Base-by-base conservation (phyloP, 352 stramenopile genomes). In the Globisporangium uncinulatum region DNA sequence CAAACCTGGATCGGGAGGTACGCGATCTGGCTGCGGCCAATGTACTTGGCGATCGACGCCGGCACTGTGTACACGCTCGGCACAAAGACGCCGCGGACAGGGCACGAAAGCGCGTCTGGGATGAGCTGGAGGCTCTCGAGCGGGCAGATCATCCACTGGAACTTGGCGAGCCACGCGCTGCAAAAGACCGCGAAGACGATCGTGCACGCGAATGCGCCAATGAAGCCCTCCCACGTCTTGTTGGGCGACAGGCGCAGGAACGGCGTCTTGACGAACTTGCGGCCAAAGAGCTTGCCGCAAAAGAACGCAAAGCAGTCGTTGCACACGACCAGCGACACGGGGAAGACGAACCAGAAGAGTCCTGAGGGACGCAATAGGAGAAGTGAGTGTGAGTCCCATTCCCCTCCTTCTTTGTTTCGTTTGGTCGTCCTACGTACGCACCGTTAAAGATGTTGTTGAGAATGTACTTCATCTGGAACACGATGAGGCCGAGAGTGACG, bases 141-240 rank as follows among this genome's bases (percentile, higher is more conserved):
- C 15, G 94, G 90, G 64, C 94, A 98, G 31, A 87, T 97, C 86
- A 98, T 95, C 94, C 93, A 98, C 32, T 83, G 86, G 61, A 91
- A 97, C 66, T 93, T 79, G 39, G 94, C 81, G 48, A 99, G 74
- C 60, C 88, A 96, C 56, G 81, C 76, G 54, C 86, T 96, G 24
- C 96, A 80, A 53, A 98, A 98, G 70, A 96, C 97, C 17, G 76
- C 94, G 42, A 96, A 94, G 36, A 98, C 73, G 43, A 99, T 74
- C 20, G 97, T 99, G 67, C 93, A 98, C 21, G 99, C 59, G 39
- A 96, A 94, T 9, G 94, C 97, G 37, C 97, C 97, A 31, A 99
- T 95, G 61, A 99, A 99, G 3, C 97, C 97, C 66, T 99, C 98
- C 97, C 96, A 99, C 6, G 96, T 99, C 74, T 99, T 99, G 70